phyloP scores from a whole-genome alignment of 331 rosid genomes.

The Erythrophleum ivorense region DNA sequence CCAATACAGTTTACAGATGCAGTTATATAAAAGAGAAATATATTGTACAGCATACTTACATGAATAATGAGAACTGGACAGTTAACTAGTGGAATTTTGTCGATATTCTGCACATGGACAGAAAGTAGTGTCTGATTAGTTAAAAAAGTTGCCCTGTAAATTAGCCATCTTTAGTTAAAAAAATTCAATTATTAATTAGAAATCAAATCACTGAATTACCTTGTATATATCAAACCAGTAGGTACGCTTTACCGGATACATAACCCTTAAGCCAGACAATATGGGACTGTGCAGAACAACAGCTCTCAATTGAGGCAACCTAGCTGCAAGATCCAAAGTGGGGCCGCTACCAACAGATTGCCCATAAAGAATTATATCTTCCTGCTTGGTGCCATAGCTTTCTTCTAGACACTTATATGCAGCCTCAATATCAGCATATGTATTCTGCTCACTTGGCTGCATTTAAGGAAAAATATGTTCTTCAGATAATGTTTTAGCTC shows the following conservation, averaged over 20 bases:
- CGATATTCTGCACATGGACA: conserved; percentile 75
- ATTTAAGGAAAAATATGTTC: conserved; percentile 40
- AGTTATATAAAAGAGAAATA: conserved; percentile 32
- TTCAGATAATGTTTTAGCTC: conserved; percentile 42
- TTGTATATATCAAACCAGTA: conserved; percentile 97
- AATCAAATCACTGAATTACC: conserved; percentile 49
- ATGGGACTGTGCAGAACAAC: conserved; percentile 95
- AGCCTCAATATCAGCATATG: conserved; percentile 96
- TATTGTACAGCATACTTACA: conserved; percentile 62
- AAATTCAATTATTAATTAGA: neutral
- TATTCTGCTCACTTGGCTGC: conserved; percentile 98
- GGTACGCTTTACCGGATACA: conserved; percentile 95
- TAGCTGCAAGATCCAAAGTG: conserved; percentile 89
- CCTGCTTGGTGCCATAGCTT: conserved; percentile 90
- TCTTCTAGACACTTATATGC: conserved; percentile 94
- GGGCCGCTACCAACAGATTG: conserved; percentile 99
- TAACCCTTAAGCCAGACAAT: conserved; percentile 93
- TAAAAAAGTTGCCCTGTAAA: conserved; percentile 4
- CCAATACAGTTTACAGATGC: conserved; percentile 13
- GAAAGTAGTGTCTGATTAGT: conserved; percentile 37
- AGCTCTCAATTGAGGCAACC: conserved; percentile 85
- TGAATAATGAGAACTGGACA: conserved; percentile 95
- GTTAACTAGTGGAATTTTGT: conserved; percentile 84
- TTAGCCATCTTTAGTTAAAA: neutral
- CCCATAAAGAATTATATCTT: conserved; percentile 90